These are phyloP conservation scores for Aspergillus floridensis DNA, from an alignment of 2,329 filamentous ascomycete species.

Conservation along the genomic window DNA sequence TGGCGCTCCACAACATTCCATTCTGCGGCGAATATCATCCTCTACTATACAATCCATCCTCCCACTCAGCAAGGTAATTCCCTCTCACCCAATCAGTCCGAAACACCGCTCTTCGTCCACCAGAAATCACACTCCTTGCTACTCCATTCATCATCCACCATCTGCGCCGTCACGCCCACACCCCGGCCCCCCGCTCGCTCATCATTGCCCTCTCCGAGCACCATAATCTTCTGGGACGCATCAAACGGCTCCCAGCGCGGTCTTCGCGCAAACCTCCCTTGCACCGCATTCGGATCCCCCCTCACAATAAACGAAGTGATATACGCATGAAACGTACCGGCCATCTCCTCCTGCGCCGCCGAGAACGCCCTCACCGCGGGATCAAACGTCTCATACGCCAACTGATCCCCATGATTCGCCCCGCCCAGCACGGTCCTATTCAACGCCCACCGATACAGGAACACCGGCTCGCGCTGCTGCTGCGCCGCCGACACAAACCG, in stretches of 20 bases:
- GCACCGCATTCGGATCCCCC: slow-evolving; percentile 46
- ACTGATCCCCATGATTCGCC: slow-evolving; percentile 51
- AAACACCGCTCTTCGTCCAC: slow-evolving; percentile 36
- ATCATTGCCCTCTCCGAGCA: slow-evolving; percentile 50
- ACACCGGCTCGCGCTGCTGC: slow-evolving; percentile 39
- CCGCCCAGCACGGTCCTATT: slow-evolving; percentile 45
- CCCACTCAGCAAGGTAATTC: no score
- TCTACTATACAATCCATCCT: no score
- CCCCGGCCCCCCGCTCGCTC: slow-evolving; percentile 46
- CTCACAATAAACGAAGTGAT: slow-evolving; percentile 49
- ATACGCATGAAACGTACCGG: slow-evolving; percentile 48
- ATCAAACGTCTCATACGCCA: slow-evolving; percentile 49
- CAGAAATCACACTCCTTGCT: slow-evolving; percentile 49
- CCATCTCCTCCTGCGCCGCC: slow-evolving; percentile 41
- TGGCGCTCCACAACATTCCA: no score
- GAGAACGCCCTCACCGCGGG: slow-evolving; percentile 36
- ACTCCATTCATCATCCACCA: slow-evolving; percentile 44
- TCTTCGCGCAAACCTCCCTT: slow-evolving; percentile 26
- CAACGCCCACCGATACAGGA: slow-evolving; percentile 56
- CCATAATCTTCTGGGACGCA: slow-evolving; percentile 35
- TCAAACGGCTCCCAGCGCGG: slow-evolving; percentile 40
- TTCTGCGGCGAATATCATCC: no score
- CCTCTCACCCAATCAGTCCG: slow-evolving; percentile 4
- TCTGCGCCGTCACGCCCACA: slow-evolving; percentile 39
- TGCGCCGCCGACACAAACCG: slow-evolving; percentile 35